Conservation (phyloP, 106 monocot species). For the Amphibolis antarctica region DNA sequence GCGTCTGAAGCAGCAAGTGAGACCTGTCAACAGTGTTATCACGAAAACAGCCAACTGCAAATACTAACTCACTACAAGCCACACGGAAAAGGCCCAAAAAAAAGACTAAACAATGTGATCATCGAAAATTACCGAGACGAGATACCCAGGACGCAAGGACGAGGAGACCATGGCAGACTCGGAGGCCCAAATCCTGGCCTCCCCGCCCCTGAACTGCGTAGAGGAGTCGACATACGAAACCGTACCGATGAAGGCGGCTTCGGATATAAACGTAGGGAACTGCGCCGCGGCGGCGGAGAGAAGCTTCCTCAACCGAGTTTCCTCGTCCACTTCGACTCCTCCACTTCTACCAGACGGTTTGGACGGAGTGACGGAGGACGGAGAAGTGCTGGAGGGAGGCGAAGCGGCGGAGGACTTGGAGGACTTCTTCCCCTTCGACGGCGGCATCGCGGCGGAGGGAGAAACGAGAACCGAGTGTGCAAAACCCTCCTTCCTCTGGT, state of each 20-base stretch:
- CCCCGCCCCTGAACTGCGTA: constrained; percentile 12
- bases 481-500: no score
- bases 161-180: constrained; percentile 42
- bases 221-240: constrained; percentile 27
- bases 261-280: no score
- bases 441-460: no score
- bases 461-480: no score
- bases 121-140: constrained; percentile 50
- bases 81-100: not conserved
- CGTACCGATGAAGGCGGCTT: constrained; percentile 25
- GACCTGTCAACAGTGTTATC: constrained; percentile 37
- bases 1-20: constrained; percentile 33
- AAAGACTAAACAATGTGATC: not conserved
- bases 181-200: constrained; percentile 57
- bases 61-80: not conserved
- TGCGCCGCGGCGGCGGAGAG: no score
- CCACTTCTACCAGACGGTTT: no score
- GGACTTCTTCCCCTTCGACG: no score
- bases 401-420: no score
- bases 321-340: no score
- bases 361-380: no score
- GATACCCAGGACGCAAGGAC: constrained; percentile 32
- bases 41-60: not conserved
- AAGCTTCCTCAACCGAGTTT: no score
- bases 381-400: no score